Evolutionary conservation across 2,329 filamentous ascomycete genomes (phyloP), one percentile per base, ranked within the genome.

Genomic region (Ophidiomyces ophidiicola): DNA sequence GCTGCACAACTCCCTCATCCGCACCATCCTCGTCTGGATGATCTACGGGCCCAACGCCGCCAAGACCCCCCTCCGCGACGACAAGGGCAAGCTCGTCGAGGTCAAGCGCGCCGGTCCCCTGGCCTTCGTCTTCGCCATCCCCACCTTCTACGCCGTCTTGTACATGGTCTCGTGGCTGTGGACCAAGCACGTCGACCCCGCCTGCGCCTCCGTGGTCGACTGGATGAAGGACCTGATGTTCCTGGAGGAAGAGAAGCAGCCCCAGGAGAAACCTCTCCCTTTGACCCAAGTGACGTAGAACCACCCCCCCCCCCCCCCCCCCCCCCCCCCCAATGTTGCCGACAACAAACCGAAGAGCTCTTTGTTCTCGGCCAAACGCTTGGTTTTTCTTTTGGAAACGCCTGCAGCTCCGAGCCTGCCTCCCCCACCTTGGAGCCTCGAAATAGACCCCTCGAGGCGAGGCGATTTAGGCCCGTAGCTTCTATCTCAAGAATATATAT

Each of bases 1-100:
- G 6, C 37, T 55, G 4, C 53, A 55, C 44, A 49, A 51, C 24
- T 47, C 47, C 1, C 32, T 55, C 2, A 52, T 55, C 32, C 44
- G 50, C n/a, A 53, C 51, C 2, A 35, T 55, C 2, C 35, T 54
- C 14, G 44, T 47, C 15, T 50, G 48, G 47, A 34, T 55, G 39
- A 36, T 50, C 2, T 55, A 53, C 28, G 43, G 46, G 6, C 32
- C 32, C 19, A 30, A 37, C n/a, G 41, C 41, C 6, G 10, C 30
- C 12, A 39, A 28, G 6, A 36, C 31, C 6, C 45, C 43, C 1
- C 25, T 18, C n/a, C 35, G 17, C n/a, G 36, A 48, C 18, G 45
- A 33, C 2, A 17, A 48, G 31, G 45, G 45, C 4, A 40, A 47
- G 10, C 4, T 38, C 12, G 21, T 44, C 20, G 4, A 17, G 3